Evolutionary conservation across 78 protist genomes (phyloP), one percentile per base, ranked within the genome.

Genomic region (Trichosphaerium sp.): DNA sequence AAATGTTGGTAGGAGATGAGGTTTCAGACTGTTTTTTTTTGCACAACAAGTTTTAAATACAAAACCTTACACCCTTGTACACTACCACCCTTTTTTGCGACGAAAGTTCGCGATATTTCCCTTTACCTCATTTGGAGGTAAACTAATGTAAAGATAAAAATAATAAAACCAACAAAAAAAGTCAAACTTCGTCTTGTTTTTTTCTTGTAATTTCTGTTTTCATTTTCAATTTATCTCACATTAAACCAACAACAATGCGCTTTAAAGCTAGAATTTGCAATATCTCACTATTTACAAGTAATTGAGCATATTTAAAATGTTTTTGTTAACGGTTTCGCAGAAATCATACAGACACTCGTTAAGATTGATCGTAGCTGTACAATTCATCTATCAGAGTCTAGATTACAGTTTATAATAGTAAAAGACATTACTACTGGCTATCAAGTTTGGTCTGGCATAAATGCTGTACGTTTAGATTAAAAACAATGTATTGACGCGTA

Each of bases 371-470:
- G 32, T 10, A 35, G 32, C 29, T 54, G 59, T 54, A 35, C 32
- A 32, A 10, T 54, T 54, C 59, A 54, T 54, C 59, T 54, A 6
- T 12, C 59, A 54, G 25, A 54, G 32, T 34, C 6, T 32, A 54
- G 32, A 35, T 34, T 54, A 35, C 59, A 54, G 32, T 54, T 54
- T 35, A 54, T 54, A 54, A 34, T 54, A 10, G 59, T 35, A 32
- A 6, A 32, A 6, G 59, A 54, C 43, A 54, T 54, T 10, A 54
- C 59, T 6, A 35, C 29, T 32, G 59, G 59, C 11, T 32, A 35
- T 12, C 59, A 54, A 54, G 59, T 54, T 34, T 54, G 59, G 59
- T 54, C 59, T 10, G 59, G 59, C 11, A 54, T 54, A 6, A 35
- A 32, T n/a, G 29, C 59, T 32, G 59, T 54, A 35, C 29, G 59